Percentiles rank a stretch among this genome's conserved stretches.
Evolutionary conservation across 148 eudicot species (phyloP).

Genomic region (Nepenthes gracilis): DNA sequence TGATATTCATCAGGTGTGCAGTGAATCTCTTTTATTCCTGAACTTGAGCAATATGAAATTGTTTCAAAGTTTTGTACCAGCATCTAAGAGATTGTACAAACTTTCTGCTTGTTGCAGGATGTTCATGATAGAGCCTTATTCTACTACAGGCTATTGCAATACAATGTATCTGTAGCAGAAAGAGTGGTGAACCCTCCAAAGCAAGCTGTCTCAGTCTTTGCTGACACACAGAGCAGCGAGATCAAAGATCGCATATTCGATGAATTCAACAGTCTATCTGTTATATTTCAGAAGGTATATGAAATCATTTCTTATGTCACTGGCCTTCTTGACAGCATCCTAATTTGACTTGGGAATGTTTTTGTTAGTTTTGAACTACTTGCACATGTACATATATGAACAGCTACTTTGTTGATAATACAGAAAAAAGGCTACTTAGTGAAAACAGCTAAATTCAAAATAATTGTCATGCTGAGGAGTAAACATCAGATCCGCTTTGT

Average conservation of each 20-base stretch:
- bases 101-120: constrained; percentile 52
- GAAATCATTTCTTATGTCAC: background rate
- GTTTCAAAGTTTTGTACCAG: background rate
- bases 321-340: background rate
- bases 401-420: too few species aligned
- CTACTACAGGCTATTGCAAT: constrained; percentile 88
- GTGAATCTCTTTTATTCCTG: background rate
- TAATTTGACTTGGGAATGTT: background rate
- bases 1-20: constrained; percentile 86
- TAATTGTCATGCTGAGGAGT: too few species aligned
- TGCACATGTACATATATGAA: background rate
- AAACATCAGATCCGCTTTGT: too few species aligned
- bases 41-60: background rate
- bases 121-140: constrained; percentile 94
- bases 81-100: background rate
- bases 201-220: constrained; percentile 99
- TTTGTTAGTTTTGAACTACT: background rate
- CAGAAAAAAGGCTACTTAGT: background rate
- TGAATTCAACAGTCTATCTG: constrained; percentile 95
- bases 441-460: too few species aligned
- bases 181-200: constrained; percentile 89
- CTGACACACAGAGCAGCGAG: constrained; percentile 92
- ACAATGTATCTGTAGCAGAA: constrained; percentile 69
- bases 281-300: constrained; percentile 85
- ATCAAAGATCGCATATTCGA: constrained; percentile 97